Evolutionary conservation across 352 stramenopile genomes (phyloP), one percentile per base, ranked within the genome.

Genomic region (Phytophthora nicotianae): DNA sequence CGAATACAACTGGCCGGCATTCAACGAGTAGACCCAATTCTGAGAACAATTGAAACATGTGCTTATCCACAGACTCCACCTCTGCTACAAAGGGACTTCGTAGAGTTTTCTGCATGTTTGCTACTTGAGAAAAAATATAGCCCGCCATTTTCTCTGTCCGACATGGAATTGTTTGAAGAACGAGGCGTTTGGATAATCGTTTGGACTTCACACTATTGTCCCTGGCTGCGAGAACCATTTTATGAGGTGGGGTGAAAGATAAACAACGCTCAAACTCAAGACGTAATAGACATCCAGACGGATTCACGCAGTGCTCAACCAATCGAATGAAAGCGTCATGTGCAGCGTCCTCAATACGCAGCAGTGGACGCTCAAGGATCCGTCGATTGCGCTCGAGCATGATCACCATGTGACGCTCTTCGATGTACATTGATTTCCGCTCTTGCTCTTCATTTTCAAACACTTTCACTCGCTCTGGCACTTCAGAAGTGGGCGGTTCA

Each of bases 31-130:
- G 75, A 0, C 83, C 83, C 13, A 74, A 79, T 24, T 86, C 72
- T 4, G 80, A 71, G 23, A 91, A 91, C 29, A 79, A 68, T 54
- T 91, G 83, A 57, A 80, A 91, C 20, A 50, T 78, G 43, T 89
- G 79, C 29, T 78, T 83, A 24, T 76, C 66, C 3, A 71, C 60
- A 1, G 62, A 68, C 4, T 33, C 32, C 4, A 87, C 47, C 9
- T 58, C 35, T 1, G 41, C 63, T 6, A 90, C 69, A 46, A 84
- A 89, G 4, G 62, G 66, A 32, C 62, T 88, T 23, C 19, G 50
- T 3, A 89, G 13, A 1, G 57, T 68, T 35, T 79, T 65, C 23
- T 81, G 58, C n/a, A 88, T 41, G 0, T 20, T n/a, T 16, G 61
- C 77, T 5, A 69, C 50, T 50, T 88, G 74, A 4, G 62, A 35